Evolutionary conservation across 768 basidiomycete species (phyloP).

Genomic region (Boletus rubropictus): DNA sequence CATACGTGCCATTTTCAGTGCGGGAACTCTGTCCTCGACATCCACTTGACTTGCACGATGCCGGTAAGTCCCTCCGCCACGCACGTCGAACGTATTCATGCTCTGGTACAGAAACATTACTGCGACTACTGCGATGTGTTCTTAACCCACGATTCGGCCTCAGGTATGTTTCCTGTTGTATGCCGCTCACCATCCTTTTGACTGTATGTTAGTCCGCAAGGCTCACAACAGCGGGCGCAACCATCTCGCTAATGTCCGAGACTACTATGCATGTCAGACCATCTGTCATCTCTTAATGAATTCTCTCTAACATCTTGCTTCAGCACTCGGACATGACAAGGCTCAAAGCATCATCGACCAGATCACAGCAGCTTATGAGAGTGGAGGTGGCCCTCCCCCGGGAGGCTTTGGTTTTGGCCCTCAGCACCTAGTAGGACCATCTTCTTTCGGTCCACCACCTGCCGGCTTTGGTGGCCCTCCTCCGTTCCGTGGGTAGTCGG

Average conservation of each 20-base stretch:
- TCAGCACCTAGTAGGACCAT: constrained; percentile 61
- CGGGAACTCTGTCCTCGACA: constrained; percentile 14
- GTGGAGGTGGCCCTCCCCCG: constrained; percentile 76
- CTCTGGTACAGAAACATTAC: constrained; percentile 69
- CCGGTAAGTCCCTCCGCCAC: constrained; percentile 45
- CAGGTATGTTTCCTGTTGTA: constrained; percentile 46
- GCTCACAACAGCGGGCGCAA: constrained; percentile 98
- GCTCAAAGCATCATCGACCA: constrained; percentile 98
- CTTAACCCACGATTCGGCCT: constrained; percentile 89
- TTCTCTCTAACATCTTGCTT: constrained; percentile 11
- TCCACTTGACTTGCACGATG: constrained; percentile 40
- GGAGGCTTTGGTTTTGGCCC: constrained; percentile 86
- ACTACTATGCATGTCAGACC: constrained; percentile 88
- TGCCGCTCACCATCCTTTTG: neutral
- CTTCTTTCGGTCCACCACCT: constrained; percentile 48
- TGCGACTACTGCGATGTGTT: constrained; percentile 94
- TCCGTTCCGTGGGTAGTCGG: constrained; percentile 11
- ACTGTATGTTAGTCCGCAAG: constrained; percentile 67
- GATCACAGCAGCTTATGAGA: constrained; percentile 91
- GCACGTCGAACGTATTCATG: constrained; percentile 3
- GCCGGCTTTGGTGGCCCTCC: constrained; percentile 47
- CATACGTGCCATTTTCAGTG: constrained; percentile 20
- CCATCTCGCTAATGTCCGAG: constrained; percentile 91
- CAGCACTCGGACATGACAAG: constrained; percentile 90
- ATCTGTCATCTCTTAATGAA: neutral